Conservation (phyloP, 306 rosid species). For the Neltuma alba region DNA sequence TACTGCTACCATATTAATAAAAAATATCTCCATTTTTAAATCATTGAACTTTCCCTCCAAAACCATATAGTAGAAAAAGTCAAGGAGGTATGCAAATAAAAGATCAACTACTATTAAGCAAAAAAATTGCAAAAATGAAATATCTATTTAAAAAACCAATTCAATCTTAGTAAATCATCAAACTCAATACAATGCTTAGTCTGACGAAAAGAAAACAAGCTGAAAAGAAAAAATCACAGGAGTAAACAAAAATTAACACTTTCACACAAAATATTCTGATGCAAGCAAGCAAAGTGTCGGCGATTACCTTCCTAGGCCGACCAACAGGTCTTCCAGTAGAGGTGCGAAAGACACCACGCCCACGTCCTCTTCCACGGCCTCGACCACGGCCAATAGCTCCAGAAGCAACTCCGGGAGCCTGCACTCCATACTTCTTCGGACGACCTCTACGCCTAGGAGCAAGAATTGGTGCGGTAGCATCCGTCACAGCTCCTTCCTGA, state of each 20-base stretch:
- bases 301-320: conserved; percentile 77
- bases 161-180: background rate
- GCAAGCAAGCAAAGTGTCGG: background rate
- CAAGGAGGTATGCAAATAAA: background rate
- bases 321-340: conserved; percentile 66
- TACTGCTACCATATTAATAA: background rate
- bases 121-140: background rate
- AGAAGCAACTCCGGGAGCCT: background rate
- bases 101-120: background rate
- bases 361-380: conserved; percentile 32
- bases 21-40: background rate
- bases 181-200: background rate
- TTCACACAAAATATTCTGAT: background rate
- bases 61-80: background rate
- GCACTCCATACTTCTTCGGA: conserved; percentile 50
- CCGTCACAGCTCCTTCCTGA: background rate
- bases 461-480: background rate
- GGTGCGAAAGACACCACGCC: background rate
- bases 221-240: background rate
- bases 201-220: background rate
- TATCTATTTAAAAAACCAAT: background rate
- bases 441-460: conserved; percentile 60
- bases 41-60: background rate
- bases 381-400: conserved; percentile 14
- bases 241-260: background rate